Conservation (phyloP, 306 rosid genomes). For the Potentilla sterilis region DNA sequence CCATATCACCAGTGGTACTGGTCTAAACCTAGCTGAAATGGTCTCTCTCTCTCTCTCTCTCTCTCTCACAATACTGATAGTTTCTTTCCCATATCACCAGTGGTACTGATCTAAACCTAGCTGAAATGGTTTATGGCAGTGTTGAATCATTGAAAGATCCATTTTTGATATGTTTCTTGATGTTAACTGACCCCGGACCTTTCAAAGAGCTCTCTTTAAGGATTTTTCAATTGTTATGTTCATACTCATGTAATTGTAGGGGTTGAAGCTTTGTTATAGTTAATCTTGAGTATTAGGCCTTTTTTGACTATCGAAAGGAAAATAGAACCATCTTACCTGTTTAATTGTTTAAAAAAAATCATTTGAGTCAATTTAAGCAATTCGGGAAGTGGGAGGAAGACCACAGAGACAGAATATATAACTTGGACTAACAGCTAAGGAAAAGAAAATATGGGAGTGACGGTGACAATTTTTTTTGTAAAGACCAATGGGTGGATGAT, state of each 20-base stretch:
- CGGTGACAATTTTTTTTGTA: not conserved
- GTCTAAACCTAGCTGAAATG: not conserved
- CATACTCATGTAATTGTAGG: not conserved
- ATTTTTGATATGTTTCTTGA: too few relatives aligned
- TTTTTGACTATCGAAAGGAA: not conserved
- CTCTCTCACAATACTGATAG: not conserved
- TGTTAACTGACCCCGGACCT: not conserved
- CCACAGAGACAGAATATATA: not conserved
- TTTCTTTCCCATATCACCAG: not conserved
- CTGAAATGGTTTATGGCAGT: not conserved
- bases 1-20: not conserved
- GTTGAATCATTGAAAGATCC: not conserved
- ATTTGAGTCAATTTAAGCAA: not conserved
- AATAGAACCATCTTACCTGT: too few relatives aligned
- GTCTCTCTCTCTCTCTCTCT: constrained; percentile 4
- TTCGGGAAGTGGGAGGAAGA: not conserved
- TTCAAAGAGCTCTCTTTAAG: not conserved
- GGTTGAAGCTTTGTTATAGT: not conserved
- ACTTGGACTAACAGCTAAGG: not conserved
- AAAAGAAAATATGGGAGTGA: not conserved
- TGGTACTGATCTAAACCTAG: not conserved
- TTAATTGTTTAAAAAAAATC: not conserved
- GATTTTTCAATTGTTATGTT: not conserved
- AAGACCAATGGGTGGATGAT: not conserved
- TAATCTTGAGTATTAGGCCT: not conserved